These are phyloP conservation scores for Trametes hirsuta DNA, from an alignment of 1,284 basidiomycete genomes.

Conservation along the genomic window DNA sequence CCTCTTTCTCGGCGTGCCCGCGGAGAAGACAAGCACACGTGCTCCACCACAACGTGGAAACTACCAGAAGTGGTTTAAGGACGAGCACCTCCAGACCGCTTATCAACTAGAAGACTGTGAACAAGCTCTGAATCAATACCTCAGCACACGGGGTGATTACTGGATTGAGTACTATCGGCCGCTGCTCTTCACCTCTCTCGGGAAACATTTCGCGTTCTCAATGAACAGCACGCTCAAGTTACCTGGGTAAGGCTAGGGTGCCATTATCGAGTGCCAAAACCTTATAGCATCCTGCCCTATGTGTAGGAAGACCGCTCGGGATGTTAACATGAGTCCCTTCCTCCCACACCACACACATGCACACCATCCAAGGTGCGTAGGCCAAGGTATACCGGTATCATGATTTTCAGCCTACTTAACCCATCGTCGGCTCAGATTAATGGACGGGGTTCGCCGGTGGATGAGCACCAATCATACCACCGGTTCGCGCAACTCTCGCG, in stretches of 20 bases:
- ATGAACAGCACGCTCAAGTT: constrained; percentile 87
- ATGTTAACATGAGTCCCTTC: constrained; percentile 75
- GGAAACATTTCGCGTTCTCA: constrained; percentile 84
- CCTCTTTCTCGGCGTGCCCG: constrained; percentile 88
- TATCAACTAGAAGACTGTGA: constrained; percentile 63
- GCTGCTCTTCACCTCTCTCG: constrained; percentile 77
- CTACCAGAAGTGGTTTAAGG: constrained; percentile 85
- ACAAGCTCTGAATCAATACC: constrained; percentile 57
- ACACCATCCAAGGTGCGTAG: constrained; percentile 45
- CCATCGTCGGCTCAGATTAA: constrained; percentile 49
- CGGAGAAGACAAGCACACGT: constrained; percentile 52
- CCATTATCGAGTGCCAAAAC: not conserved
- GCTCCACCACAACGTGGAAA: constrained; percentile 53
- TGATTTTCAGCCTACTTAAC: not conserved
- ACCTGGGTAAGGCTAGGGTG: constrained; percentile 56
- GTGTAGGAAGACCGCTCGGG: constrained; percentile 66
- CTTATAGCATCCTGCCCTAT: constrained; percentile 15
- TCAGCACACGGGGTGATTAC: constrained; percentile 67
- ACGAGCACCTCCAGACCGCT: constrained; percentile 66
- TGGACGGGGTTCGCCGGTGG: constrained; percentile 75
- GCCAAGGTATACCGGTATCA: not conserved
- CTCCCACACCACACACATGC: constrained; percentile 53
- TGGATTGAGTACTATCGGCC: constrained; percentile 95
- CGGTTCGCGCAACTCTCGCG: constrained; percentile 44
- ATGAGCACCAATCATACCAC: constrained; percentile 56